Evolutionary conservation across 371 early-diverging fungal genomes (phyloP).

Genomic region (Apophysomyces variabilis): DNA sequence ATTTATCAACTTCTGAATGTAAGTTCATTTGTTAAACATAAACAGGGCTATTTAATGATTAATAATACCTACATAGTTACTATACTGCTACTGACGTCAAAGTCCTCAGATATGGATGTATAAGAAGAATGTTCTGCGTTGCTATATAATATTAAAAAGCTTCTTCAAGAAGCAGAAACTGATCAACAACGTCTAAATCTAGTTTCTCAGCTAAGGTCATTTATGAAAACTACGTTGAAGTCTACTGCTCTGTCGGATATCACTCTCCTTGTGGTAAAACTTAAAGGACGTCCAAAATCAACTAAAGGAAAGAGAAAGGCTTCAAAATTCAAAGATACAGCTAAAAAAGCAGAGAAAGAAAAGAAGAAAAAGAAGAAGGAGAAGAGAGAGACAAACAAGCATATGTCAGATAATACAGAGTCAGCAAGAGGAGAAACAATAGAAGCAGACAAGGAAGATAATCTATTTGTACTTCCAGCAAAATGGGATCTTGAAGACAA

Average conservation of each 20-base stretch:
- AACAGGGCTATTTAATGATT: neutral
- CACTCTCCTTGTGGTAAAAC: neutral
- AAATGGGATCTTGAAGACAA: neutral
- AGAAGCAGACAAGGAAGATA: neutral
- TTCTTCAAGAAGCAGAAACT: conserved; percentile 6
- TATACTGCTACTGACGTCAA: neutral
- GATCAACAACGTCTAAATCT: conserved; percentile 1
- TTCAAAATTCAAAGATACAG: neutral
- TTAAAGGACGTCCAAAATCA: conserved; percentile 1
- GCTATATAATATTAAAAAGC: neutral
- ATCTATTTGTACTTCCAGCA: neutral
- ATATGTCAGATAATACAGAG: neutral
- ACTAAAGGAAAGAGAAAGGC: neutral
- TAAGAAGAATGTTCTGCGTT: neutral
- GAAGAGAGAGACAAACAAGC: neutral
- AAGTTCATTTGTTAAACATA: neutral
- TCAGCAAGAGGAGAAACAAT: no score
- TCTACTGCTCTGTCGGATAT: neutral
- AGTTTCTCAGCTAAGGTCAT: neutral
- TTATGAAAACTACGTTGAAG: neutral
- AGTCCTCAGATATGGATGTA: neutral
- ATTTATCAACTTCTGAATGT: conserved; percentile 2
- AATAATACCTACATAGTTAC: neutral
- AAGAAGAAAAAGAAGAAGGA: neutral
- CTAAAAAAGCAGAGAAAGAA: neutral